Evolutionary conservation across 345 rosid genomes (phyloP).

Genomic region (Bruguiera sexangula): DNA sequence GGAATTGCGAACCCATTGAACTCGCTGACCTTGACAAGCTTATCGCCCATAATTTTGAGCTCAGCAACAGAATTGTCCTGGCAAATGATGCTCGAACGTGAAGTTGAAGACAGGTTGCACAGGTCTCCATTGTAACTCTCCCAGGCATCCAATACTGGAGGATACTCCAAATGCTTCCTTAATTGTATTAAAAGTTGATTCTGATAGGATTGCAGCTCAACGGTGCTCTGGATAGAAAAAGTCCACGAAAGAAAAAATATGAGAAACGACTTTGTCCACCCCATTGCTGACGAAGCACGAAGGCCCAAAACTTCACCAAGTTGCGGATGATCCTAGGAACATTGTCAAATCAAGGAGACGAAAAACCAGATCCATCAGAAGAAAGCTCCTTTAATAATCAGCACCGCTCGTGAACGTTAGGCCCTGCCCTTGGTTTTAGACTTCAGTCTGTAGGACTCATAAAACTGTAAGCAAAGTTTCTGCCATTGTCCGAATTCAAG

Average conservation of each 20-base stretch:
- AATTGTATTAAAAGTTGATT: conserved; percentile 63
- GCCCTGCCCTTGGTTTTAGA: neutral
- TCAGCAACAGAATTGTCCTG: conserved; percentile 57
- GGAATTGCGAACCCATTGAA: conserved; percentile 62
- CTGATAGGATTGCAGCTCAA: conserved; percentile 60
- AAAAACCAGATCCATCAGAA: conserved; percentile 19
- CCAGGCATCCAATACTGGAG: conserved; percentile 57
- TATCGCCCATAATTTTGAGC: conserved; percentile 80
- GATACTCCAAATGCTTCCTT: conserved; percentile 83
- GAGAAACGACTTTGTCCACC: conserved; percentile 27
- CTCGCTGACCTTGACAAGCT: conserved; percentile 48
- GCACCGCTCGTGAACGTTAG: conserved; percentile 12
- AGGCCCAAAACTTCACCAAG: conserved; percentile 13
- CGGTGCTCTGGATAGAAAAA: conserved; percentile 35
- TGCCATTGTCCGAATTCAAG: conserved; percentile 6
- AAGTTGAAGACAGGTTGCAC: conserved; percentile 58
- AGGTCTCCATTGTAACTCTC: conserved; percentile 60
- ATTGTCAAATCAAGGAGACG: conserved; percentile 6
- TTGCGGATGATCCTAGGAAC: conserved; percentile 24
- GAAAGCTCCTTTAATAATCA: conserved; percentile 13
- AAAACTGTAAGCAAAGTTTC: neutral
- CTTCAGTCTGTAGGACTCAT: neutral
- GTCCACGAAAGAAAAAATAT: conserved; percentile 41
- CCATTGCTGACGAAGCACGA: conserved; percentile 39
- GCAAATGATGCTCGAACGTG: conserved; percentile 59